These are phyloP conservation scores for Auricularia heimuer DNA, from an alignment of 768 basidiomycete genomes.

Conservation along the genomic window DNA sequence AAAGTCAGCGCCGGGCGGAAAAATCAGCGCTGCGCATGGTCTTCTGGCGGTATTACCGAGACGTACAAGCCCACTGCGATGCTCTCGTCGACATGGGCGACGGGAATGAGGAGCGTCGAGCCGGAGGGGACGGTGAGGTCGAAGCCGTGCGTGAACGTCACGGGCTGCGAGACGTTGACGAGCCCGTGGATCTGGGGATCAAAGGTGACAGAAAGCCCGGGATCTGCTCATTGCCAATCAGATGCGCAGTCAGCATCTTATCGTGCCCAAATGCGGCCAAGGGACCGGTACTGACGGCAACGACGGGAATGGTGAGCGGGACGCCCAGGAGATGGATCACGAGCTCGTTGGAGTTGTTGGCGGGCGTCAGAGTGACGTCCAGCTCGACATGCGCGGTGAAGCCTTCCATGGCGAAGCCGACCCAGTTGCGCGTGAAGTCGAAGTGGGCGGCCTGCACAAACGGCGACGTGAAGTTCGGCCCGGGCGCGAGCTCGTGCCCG, in stretches of 20 bases:
- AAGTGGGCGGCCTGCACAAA: neutral
- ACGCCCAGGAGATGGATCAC: neutral
- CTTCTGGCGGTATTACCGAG: too few relatives aligned
- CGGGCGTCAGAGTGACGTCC: neutral
- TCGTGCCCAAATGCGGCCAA: too few relatives aligned
- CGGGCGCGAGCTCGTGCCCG: neutral
- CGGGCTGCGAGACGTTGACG: neutral
- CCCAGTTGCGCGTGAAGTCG: neutral
- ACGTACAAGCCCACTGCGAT: neutral
- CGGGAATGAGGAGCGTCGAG: neutral
- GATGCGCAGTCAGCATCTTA: neutral
- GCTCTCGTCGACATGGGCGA: neutral
- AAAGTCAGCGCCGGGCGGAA: too few relatives aligned
- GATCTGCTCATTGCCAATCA: neutral
- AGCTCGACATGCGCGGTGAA: neutral
- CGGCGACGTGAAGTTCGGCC: neutral
- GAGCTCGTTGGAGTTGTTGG: neutral
- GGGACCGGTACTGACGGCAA: neutral
- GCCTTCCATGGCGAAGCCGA: neutral
- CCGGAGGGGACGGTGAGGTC: neutral
- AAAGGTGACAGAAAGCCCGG: neutral
- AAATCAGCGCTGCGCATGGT: too few relatives aligned
- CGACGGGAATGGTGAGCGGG: neutral
- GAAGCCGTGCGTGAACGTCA: conserved; percentile 2
- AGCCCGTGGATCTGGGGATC: neutral